Conservation (phyloP, 495 filamentous ascomycete species). For the Aspergillus steynii region DNA sequence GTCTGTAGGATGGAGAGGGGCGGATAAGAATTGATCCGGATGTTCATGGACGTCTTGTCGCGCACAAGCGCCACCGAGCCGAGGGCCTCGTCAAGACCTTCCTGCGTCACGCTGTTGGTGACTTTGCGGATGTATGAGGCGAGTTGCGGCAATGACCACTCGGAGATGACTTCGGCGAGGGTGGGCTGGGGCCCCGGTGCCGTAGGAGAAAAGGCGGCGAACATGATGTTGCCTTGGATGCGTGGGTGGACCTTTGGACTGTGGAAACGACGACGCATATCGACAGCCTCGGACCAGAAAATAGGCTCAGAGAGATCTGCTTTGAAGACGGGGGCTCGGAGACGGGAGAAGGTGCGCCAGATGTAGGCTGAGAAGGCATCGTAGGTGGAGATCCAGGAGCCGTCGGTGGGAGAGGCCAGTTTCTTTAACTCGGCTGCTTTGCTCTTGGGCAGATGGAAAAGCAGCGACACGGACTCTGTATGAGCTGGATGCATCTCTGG, state of each 20-base stretch:
- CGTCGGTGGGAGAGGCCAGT: constrained; percentile 29
- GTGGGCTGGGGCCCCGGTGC: constrained; percentile 19
- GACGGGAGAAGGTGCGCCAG: constrained; percentile 34
- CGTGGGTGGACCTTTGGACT: constrained; percentile 29
- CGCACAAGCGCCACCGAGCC: constrained; percentile 29
- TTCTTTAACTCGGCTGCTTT: constrained; percentile 41
- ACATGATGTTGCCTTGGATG: constrained; percentile 38
- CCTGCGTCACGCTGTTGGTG: constrained; percentile 34
- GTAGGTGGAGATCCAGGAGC: constrained; percentile 42
- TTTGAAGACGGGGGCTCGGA: constrained; percentile 32
- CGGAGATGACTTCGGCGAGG: constrained; percentile 34
- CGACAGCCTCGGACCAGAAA: constrained; percentile 34
- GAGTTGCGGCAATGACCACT: constrained; percentile 30
- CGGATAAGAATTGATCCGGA: constrained; percentile 18
- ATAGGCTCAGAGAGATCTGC: constrained; percentile 22
- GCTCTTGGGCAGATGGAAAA: constrained; percentile 45
- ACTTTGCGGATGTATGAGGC: constrained; percentile 37
- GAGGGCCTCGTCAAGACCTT: constrained; percentile 24
- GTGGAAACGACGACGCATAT: constrained; percentile 39
- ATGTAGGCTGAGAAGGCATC: constrained; percentile 43
- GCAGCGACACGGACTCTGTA: constrained; percentile 22
- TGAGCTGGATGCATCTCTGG: constrained; percentile 34
- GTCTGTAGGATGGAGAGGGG: constrained; percentile 26
- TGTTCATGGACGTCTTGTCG: constrained; percentile 31
- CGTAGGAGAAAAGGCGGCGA: constrained; percentile 22